These are phyloP conservation scores for Syzygium syzygioides DNA, from an alignment of 441 rosid genomes.

Conservation along the genomic window DNA sequence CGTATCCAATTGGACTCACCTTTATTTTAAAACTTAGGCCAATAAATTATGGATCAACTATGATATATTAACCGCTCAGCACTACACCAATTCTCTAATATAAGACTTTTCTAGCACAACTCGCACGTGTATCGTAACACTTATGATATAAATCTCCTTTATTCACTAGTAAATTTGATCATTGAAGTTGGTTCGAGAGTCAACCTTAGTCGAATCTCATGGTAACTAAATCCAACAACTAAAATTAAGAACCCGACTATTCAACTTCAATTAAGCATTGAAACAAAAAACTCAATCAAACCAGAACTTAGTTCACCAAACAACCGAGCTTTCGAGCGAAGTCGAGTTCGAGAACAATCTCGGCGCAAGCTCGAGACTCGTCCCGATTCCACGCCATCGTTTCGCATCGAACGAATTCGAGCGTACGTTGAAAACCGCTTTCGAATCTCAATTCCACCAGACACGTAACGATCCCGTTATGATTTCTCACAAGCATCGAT, in stretches of 20 bases:
- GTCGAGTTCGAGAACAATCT: neutral
- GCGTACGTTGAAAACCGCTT: neutral
- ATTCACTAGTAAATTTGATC: rapidly evolving
- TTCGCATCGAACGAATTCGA: neutral
- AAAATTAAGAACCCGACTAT: rapidly evolving
- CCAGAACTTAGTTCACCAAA: neutral
- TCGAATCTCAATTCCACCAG: neutral
- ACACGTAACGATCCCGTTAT: neutral
- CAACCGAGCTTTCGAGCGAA: neutral
- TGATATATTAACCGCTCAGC: too few species aligned
- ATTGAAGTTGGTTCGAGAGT: neutral
- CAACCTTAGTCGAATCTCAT: neutral
- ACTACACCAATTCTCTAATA: rapidly evolving
- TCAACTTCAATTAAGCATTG: neutral
- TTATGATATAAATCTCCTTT: neutral
- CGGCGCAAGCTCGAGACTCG: neutral
- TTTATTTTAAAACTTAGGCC: rapidly evolving
- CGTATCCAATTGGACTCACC: rapidly evolving
- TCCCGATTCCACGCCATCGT: neutral
- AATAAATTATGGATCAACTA: too few species aligned
- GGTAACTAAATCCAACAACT: neutral
- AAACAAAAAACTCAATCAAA: neutral
- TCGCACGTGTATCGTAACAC: too few species aligned
- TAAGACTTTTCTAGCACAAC: too few species aligned
- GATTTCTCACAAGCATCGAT: neutral